Base-by-base conservation (phyloP, 2,329 filamentous ascomycete species). In the Aspergillus texensis region DNA sequence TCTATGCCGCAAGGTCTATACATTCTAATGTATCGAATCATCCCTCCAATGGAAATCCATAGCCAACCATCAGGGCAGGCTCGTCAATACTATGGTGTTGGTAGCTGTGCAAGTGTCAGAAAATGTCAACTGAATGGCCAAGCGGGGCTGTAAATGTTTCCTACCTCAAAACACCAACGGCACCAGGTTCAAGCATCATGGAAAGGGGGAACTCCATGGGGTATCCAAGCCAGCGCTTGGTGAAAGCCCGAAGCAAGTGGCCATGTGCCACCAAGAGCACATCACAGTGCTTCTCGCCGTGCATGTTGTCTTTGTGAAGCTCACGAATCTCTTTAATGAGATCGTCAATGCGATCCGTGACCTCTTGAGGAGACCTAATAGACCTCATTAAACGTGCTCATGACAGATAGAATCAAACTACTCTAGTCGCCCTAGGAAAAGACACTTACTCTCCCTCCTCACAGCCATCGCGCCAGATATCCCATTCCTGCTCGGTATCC, bases 391-490 rank as follows among this genome's bases (percentile, higher is more conserved):
- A 41, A 41, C 39, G 0, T 41, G 39, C 6, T n/a, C 6, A 10
- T 41, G 39, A 1, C 39, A n/a, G 43, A 34, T n/a, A 57, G 30
- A 10, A 60, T 59, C 6, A 12, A 12, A 9, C n/a, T 19, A 32
- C 14, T 28, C 6, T 19, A 16, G 21, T 50, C 24, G 2, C 24
- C 11, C 2, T 11, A 4, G 16, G 45, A 12, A n/a, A 12, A 4
- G n/a, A 21, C 1, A 69, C 75, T 65, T 73, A 83, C 83, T 86
- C 84, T 69, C 85, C 84, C 19, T 78, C 83, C 64, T 86, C 83
- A 72, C 85, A 88, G 0, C 85, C 86, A 76, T 87, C 84, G 14
- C 74, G 74, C 85, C 85, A 88, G 56, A 88, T 87, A 73, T 86
- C 79, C 85, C 86, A 88, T 30, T 76, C 72, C 41, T 68, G 69